phyloP scores from a whole-genome alignment of 2,329 filamentous ascomycete genomes.

The Chaetomium strumarium region DNA sequence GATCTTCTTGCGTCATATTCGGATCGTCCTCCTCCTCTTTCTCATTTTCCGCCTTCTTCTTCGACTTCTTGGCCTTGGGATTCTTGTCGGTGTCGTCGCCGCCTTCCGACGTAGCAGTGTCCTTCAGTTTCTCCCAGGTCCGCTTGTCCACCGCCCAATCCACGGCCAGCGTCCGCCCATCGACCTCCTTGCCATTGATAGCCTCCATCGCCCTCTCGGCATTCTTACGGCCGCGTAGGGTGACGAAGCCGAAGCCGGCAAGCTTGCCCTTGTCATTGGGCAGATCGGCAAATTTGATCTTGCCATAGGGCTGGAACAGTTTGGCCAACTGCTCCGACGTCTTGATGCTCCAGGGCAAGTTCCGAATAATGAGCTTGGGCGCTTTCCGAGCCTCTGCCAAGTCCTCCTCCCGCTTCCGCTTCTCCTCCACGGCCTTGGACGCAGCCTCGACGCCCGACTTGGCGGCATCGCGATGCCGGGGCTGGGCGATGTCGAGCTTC shows the following conservation, averaged over 20 bases:
- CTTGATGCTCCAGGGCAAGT: slow-evolving; percentile 94
- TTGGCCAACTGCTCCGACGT: slow-evolving; percentile 70
- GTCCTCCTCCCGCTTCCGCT: slow-evolving; percentile 54
- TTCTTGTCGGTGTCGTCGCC: slow-evolving; percentile 13
- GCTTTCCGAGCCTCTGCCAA: slow-evolving; percentile 54
- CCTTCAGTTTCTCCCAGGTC: slow-evolving; percentile 64
- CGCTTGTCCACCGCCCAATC: slow-evolving; percentile 96
- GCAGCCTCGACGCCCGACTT: slow-evolving; percentile 32
- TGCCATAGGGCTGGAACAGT: slow-evolving; percentile 82
- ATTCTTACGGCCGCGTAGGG: slow-evolving; percentile 81
- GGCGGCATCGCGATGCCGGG: slow-evolving; percentile 62
- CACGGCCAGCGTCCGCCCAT: slow-evolving; percentile 82
- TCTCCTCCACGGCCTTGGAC: slow-evolving; percentile 36
- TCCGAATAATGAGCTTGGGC: slow-evolving; percentile 80
- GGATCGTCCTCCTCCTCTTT: slow-evolving; percentile 29
- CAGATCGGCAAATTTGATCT: slow-evolving; percentile 80
- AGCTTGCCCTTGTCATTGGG: slow-evolving; percentile 73
- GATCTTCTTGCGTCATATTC: slow-evolving; percentile 34
- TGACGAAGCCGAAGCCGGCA: slow-evolving; percentile 88
- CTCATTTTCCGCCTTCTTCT: slow-evolving; percentile 35
- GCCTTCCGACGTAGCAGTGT: slow-evolving; percentile 27
- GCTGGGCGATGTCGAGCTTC: slow-evolving; percentile 80
- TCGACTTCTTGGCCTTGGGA: slow-evolving; percentile 30
- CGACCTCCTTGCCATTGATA: slow-evolving; percentile 84
- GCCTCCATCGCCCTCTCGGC: slow-evolving; percentile 80